phyloP scores from a whole-genome alignment of 1,139 yeast species.

The Suhomyces kunorum region DNA sequence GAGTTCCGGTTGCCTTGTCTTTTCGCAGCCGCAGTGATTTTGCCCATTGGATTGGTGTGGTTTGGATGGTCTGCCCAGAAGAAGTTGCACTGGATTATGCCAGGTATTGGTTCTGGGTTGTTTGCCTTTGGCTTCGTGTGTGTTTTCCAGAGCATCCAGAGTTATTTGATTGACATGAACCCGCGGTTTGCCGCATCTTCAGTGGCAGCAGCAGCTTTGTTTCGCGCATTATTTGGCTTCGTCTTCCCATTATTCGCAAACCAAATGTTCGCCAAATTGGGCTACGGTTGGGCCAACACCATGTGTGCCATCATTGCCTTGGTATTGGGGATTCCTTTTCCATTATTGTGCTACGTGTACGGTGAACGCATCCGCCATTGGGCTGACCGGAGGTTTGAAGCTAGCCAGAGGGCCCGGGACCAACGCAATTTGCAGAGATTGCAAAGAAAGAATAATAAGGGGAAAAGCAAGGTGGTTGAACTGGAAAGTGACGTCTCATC shows the following conservation, averaged over 20 bases:
- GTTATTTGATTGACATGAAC: constrained; percentile 48
- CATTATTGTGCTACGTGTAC: constrained; percentile 41
- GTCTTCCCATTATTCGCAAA: constrained; percentile 46
- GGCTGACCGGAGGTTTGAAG: constrained; percentile 39
- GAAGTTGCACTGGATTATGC: constrained; percentile 49
- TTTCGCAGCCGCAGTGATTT: constrained; percentile 36
- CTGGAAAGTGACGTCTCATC: constrained; percentile 2
- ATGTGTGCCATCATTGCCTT: constrained; percentile 45
- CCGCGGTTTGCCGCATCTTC: constrained; percentile 47
- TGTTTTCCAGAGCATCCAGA: constrained; percentile 46
- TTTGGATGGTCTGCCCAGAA: constrained; percentile 50
- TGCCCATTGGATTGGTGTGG: constrained; percentile 47
- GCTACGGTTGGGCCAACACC: constrained; percentile 51
- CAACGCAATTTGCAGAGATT: constrained; percentile 35
- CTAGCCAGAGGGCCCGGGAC: constrained; percentile 34
- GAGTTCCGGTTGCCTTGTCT: constrained; percentile 47
- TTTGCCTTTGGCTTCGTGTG: constrained; percentile 49
- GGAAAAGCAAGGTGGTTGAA: background rate
- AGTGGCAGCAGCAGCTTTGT: constrained; percentile 51
- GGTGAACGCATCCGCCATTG: constrained; percentile 42
- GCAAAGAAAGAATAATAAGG: constrained; percentile 15
- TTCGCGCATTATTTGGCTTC: constrained; percentile 46
- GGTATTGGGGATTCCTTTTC: constrained; percentile 46
- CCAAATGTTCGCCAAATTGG: constrained; percentile 39
- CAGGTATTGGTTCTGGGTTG: constrained; percentile 44